Base-by-base conservation (phyloP, 1,284 basidiomycete species). In the Pseudozyma sp. region DNA sequence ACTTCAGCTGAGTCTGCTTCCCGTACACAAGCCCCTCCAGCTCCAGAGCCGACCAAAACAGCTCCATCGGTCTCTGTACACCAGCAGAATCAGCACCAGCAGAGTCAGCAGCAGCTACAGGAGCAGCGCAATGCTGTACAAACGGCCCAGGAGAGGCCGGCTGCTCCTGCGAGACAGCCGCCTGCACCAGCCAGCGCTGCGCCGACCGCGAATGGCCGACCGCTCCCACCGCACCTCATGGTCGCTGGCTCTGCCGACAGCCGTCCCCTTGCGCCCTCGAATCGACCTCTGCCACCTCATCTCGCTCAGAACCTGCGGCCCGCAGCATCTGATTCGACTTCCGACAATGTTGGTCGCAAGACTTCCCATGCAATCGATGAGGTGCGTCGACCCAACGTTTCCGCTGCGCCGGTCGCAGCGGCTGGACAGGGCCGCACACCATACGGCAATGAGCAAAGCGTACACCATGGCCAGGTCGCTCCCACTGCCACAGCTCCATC, bases 251-350 rank as follows among this genome's bases (percentile, higher is more conserved):
- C 64, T 42, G 60, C 14, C n/a, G 70, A 67, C 5, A n/a, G 16
- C 14, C 76, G 59, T 36, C 38, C 57, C 16, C 16, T 59, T 14
- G 43, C 48, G 10, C 55, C 49, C 8, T 16, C 53, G 43, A 70
- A 40, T 44, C 57, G 71, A 19, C 65, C 71, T 10, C 47, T 80
- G 38, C 76, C 78, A 11, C 78, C 78, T 43, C 78, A 80, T 43
- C 67, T 80, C 9, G 78, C 76, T 14, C 61, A 70, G 31, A 59
- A 59, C 19, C 31, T 69, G 31, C 63, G 65, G 55, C 52, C 69
- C 13, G 61, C 70, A 38, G 59, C 50, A 43, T 31, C 60, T 45
- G 31, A 52, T 25, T 19, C 35, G 19, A 31, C 48, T 21, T 12
- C 52, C 31, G 52, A 59, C 40, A 36, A 35, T 18, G 18, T 57